Conservation (phyloP, 495 filamentous ascomycete genomes). For the Lasiosphaeria miniovina region DNA sequence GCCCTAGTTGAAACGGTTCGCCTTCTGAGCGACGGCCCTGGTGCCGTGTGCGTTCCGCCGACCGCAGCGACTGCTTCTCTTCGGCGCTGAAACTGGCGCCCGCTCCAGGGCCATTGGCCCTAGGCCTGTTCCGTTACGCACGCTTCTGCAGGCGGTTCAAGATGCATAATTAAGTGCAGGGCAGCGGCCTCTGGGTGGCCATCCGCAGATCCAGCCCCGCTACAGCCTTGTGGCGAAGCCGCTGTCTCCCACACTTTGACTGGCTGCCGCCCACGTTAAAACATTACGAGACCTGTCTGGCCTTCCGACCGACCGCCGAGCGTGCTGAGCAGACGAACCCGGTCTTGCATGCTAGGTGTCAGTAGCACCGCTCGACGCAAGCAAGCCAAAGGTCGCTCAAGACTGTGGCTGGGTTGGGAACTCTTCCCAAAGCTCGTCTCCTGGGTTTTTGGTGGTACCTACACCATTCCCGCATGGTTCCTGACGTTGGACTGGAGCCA, state of each 20-base stretch:
- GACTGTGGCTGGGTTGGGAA: neutral
- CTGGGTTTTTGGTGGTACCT: neutral
- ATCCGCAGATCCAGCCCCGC: slow-evolving; percentile 17
- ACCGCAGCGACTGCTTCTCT: neutral
- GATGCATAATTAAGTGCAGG: slow-evolving; percentile 31
- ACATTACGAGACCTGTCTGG: slow-evolving; percentile 22
- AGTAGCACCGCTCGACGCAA: too few relatives aligned
- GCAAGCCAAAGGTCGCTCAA: neutral
- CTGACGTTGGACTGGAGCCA: neutral
- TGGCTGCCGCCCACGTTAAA: slow-evolving; percentile 26
- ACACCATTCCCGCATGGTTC: too few relatives aligned
- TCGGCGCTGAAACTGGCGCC: slow-evolving; percentile 29
- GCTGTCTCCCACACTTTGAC: slow-evolving; percentile 19
- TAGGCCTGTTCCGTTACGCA: slow-evolving; percentile 19
- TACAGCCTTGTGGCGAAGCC: slow-evolving; percentile 31
- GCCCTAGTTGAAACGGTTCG: neutral
- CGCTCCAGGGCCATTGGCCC: slow-evolving; percentile 19
- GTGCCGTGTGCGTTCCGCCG: too few relatives aligned
- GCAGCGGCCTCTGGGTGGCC: slow-evolving; percentile 25
- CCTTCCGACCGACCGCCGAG: slow-evolving; percentile 6
- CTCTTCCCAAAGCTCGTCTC: neutral
- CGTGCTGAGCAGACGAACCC: slow-evolving; percentile 1
- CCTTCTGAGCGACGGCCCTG: neutral
- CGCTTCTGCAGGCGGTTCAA: slow-evolving; percentile 26
- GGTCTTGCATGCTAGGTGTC: slow-evolving; percentile 1